A percentile compares a stretch with the other conserved stretches of the same genome.
Conservation (phyloP, 139 green algal species). For the Bryopsis sp. region DNA sequence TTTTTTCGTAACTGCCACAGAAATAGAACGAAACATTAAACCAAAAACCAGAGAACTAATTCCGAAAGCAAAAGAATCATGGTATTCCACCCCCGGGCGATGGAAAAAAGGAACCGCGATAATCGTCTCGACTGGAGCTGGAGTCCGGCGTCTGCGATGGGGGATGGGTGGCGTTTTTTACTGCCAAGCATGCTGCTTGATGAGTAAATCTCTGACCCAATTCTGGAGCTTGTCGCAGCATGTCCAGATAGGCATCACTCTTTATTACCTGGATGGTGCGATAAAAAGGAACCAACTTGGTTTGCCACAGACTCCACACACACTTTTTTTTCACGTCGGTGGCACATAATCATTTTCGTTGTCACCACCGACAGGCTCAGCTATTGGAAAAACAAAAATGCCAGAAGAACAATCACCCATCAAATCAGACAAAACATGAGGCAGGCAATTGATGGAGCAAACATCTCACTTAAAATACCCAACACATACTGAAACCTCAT, state of each 20-base stretch:
- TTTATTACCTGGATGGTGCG: neutral
- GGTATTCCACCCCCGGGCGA: too few relatives aligned
- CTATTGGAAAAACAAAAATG: too few relatives aligned
- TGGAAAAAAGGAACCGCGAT: too few relatives aligned
- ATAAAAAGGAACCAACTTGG: neutral
- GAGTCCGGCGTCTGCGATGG: too few relatives aligned
- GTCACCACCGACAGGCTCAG: neutral
- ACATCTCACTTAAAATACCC: neutral
- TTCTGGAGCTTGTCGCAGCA: constrained; percentile 14
- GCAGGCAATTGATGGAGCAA: neutral
- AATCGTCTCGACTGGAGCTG: too few relatives aligned
- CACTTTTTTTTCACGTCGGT: neutral
- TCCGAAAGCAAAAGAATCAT: too few relatives aligned
- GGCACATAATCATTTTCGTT: neutral
- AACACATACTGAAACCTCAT: neutral
- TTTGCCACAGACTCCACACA: neutral
- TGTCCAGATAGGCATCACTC: constrained; percentile 10
- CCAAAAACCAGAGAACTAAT: too few relatives aligned
- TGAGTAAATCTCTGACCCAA: constrained; percentile 18
- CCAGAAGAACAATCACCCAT: too few relatives aligned
- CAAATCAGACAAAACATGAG: too few relatives aligned
- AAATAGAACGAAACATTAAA: too few relatives aligned
- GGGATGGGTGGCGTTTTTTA: too few relatives aligned
- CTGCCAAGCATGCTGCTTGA: constrained; percentile 1
- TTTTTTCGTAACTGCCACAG: too few relatives aligned